Base-by-base conservation (phyloP, 202 grass and related monocot species). In the Cymbopogon flexuosus region DNA sequence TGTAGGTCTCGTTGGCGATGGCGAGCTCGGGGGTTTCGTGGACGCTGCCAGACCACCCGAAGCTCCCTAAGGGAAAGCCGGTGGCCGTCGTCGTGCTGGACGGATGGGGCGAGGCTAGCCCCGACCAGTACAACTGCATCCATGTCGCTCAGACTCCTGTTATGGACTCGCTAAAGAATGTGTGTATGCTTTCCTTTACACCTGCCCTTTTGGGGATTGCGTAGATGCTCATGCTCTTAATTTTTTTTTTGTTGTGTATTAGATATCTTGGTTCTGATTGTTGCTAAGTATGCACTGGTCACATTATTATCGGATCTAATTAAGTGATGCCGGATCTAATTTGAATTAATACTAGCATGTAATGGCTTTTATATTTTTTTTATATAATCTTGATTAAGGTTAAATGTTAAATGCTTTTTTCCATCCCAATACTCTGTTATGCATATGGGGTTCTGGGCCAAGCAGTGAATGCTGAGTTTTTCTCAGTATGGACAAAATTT, bases 41-140 rank as follows among this genome's bases (percentile, higher is more conserved):
- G 86, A 97, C 83, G 60, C 85, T 97, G 62, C 79, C 87, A 4
- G 94, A 97, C 78, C 94, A 97, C 85, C 81, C 91, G 0, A 94
- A 86, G 80, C 85, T 97, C 66, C 94, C 94, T 33, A 97, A 97
- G 83, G 89, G 91, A 10, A 97, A 97, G 88, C 82, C 62, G 3
- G 80, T 97, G 39, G 94, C 89, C 29, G 87, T 97, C 18, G 84
- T 99, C 76, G 96, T 99, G 71, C 88, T 96, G 64, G 96, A 99
- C 68, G 96, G 92, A n/a, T 99, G 96, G 96, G 96, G 96, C 18
- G 96, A 99, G 87, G 92, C 96, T 29, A 95, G 82, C 83, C 70
- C 90, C n/a, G 92, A 99, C 82, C 3, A 99, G 83, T 99, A 88
- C 81, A 99, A 99, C 75, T 99, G 96, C 83, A 99, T 99, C 87